Evolutionary conservation across 2,329 filamentous ascomycete genomes (phyloP), one percentile per base, ranked within the genome.

Genomic region (Epichloe sp.): DNA sequence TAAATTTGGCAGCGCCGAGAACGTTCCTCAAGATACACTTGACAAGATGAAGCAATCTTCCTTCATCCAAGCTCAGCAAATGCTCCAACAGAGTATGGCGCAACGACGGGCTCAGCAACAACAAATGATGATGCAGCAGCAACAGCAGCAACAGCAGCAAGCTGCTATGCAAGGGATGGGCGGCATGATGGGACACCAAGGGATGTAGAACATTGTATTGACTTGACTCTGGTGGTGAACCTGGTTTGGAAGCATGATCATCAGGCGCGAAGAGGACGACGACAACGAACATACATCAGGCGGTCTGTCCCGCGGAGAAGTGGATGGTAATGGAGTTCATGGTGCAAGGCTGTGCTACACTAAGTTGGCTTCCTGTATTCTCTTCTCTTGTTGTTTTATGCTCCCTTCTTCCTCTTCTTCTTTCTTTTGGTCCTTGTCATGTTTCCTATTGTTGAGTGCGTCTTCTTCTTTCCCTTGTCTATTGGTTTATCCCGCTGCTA

Each of bases 181-280:
- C 49, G 69, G 71, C 26, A 78, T 79, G 71, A 76, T 76, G 73
- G 71, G 71, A 12, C 67, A 68, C 19, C 72, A 75, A 56, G 72
- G 70, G 40, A 74, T 75, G 71, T 74, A 67, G 61, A 47, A 37
- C 44, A 40, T 11, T 36, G 41, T 21, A 26, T 35, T 26, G 21
- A 44, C 41, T 44, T 26, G 34, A 37, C 5, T 44, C 17, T 38
- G 41, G n/a, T 19, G 47, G 19, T 10, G 2, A 21, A 4, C 17
- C 19, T 34, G 34, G 19, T 15, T 19, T 11, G 17, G 17, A 48
- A 38, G 40, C 35, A 34, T 34, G 14, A 52, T 42, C 35, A 49
- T 19, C 23, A 46, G 15, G 37, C 21, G 35, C 12, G 26, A 40
- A 40, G 14, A 44, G 15, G 26, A 51, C 23, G 40, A 45, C 6